Evolutionary conservation across 179 eudicot species (phyloP).

Genomic region (Patellifolia procumbens): DNA sequence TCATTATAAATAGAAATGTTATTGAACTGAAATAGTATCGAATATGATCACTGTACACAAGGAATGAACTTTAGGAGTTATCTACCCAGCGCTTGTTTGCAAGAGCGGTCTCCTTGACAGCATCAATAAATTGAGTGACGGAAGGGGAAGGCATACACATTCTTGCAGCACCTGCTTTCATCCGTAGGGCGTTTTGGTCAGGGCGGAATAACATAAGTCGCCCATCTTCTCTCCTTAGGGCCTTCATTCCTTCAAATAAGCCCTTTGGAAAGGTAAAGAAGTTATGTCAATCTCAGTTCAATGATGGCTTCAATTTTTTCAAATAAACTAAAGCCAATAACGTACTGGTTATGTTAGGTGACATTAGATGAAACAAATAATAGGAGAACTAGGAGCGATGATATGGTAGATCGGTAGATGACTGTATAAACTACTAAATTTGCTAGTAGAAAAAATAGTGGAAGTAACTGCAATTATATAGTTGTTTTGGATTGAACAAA

Average conservation of each 20-base stretch:
- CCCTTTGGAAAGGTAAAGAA: conserved; percentile 26
- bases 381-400: too few relatives aligned
- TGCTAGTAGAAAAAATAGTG: too few relatives aligned
- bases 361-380: too few relatives aligned
- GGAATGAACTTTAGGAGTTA: neutral
- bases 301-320: too few relatives aligned
- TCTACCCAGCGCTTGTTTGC: conserved; percentile 47
- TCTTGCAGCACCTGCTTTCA: conserved; percentile 39
- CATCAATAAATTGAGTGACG: conserved; percentile 32
- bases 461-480: too few relatives aligned
- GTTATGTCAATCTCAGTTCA: neutral
- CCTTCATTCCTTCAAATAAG: conserved; percentile 42
- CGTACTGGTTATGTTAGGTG: too few relatives aligned
- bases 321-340: too few relatives aligned
- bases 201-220: conserved; percentile 36
- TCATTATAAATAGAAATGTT: neutral
- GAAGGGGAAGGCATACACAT: conserved; percentile 47
- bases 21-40: neutral
- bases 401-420: too few relatives aligned
- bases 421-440: too few relatives aligned
- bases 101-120: conserved; percentile 37
- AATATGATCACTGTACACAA: neutral
- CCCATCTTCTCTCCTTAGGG: conserved; percentile 34
- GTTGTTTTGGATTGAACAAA: too few relatives aligned
- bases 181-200: conserved; percentile 34